phyloP scores from a whole-genome alignment of 495 filamentous ascomycete species.

The Mycothermus thermophilus region DNA sequence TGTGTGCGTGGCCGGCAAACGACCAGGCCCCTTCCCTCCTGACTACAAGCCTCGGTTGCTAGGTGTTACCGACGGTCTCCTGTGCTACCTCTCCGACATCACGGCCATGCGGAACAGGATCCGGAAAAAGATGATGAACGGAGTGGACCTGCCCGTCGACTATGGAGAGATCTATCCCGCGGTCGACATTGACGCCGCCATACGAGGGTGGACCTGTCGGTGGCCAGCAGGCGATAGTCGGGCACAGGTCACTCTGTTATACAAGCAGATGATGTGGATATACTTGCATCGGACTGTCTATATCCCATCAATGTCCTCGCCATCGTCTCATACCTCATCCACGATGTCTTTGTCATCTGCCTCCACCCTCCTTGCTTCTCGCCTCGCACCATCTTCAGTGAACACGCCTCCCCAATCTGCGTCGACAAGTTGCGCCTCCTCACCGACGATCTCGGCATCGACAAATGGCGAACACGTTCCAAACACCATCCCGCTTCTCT shows the following conservation, averaged over 20 bases:
- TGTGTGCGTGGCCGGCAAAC: no score
- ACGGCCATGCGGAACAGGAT: conserved; percentile 67
- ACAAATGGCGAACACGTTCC: conserved; percentile 4
- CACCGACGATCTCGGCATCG: conserved; percentile 12
- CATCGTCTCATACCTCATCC: conserved; percentile 15
- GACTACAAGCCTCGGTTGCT: no score
- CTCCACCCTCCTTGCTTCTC: conserved; percentile 6
- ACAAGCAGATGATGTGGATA: conserved; percentile 83
- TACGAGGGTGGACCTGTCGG: conserved; percentile 61
- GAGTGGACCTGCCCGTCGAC: conserved; percentile 58
- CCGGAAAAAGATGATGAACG: conserved; percentile 46
- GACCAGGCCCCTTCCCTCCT: no score
- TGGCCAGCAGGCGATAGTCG: conserved; percentile 58
- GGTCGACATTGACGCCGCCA: conserved; percentile 60
- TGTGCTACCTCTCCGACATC: conserved; percentile 68
- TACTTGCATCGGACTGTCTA: conserved; percentile 79
- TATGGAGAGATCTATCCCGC: conserved; percentile 61
- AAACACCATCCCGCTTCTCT: conserved; percentile 8
- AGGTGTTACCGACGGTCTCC: conserved; percentile 78
- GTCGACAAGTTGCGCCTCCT: conserved; percentile 29
- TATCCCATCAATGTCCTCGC: conserved; percentile 34
- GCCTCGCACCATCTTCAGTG: no score
- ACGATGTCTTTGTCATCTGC: conserved; percentile 12
- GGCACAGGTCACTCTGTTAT: conserved; percentile 63
- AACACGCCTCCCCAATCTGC: conserved; percentile 28